These are phyloP conservation scores for Stemphylium vesicarium DNA, from an alignment of 2,329 filamentous ascomycete genomes.

Conservation along the genomic window DNA sequence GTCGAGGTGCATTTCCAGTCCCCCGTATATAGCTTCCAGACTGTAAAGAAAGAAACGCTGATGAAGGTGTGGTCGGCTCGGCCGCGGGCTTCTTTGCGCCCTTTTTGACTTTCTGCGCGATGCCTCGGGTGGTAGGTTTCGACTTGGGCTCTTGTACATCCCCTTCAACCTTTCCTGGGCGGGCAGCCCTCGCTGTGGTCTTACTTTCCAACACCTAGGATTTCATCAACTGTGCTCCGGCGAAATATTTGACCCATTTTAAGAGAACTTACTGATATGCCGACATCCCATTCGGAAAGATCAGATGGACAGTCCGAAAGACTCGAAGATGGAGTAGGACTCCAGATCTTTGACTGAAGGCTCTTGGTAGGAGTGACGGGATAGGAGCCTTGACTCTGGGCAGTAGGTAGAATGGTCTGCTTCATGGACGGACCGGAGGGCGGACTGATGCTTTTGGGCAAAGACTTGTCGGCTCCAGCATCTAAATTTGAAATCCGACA, in stretches of 20 bases:
- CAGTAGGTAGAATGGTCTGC: background rate
- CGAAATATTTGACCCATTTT: background rate
- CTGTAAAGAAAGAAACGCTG: background rate
- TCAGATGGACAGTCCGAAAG: conserved; percentile 29
- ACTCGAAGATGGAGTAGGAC: conserved; percentile 1
- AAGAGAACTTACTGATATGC: conserved; percentile 8
- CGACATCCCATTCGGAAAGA: conserved; percentile 20
- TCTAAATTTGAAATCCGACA: background rate
- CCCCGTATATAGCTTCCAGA: background rate
- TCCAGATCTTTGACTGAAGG: background rate
- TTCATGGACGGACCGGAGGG: background rate
- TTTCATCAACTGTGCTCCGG: background rate
- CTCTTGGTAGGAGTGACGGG: background rate
- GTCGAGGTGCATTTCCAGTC: background rate
- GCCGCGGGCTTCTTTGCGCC: background rate
- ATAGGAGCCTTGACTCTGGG: background rate
- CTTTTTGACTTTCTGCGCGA: conserved; percentile 13
- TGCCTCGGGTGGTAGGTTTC: conserved; percentile 6
- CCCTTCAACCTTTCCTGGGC: background rate
- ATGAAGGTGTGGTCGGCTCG: background rate
- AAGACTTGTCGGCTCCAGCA: background rate
- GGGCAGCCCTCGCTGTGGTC: background rate
- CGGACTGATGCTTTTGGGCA: background rate
- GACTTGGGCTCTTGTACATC: background rate
- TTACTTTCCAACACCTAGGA: background rate